Percentiles rank a stretch among this genome's conserved stretches.
Evolutionary conservation across 2,329 filamentous ascomycete genomes (phyloP).

Genomic region (Aspergillus tanneri): DNA sequence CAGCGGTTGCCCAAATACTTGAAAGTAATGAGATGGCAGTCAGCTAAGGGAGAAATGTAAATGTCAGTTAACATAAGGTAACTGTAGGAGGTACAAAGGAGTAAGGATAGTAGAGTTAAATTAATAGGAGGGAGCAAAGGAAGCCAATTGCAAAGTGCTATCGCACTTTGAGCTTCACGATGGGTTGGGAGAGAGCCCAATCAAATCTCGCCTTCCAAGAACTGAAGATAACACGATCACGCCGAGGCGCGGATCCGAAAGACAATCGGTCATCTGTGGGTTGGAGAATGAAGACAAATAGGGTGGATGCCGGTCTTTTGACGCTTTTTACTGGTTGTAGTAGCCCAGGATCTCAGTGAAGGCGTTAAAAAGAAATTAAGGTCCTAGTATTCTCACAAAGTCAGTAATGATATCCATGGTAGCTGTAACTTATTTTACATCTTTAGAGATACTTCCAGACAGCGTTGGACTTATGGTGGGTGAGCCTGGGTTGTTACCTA

Average conservation of each 20-base stretch:
- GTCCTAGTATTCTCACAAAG: slow-evolving; percentile 6
- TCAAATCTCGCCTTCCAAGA: not conserved
- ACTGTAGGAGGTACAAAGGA: no score
- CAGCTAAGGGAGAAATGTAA: not conserved
- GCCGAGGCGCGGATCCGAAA: slow-evolving; percentile 1
- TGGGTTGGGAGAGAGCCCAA: no score
- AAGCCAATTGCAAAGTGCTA: no score
- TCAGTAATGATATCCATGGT: slow-evolving; percentile 13
- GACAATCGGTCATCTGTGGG: slow-evolving; percentile 5
- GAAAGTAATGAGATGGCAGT: not conserved
- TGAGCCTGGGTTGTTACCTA: no score
- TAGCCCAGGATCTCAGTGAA: slow-evolving; percentile 12
- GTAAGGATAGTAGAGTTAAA: no score
- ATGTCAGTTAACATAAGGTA: no score
- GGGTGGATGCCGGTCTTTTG: not conserved
- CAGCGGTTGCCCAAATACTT: no score
- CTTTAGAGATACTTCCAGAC: no score
- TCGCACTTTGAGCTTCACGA: no score
- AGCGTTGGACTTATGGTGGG: not conserved
- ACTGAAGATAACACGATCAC: slow-evolving; percentile 5
- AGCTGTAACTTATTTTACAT: slow-evolving; percentile 12
- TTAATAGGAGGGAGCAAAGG: no score
- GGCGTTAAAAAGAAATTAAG: slow-evolving; percentile 10
- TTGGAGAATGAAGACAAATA: slow-evolving; percentile 5
- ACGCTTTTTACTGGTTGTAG: slow-evolving; percentile 12